Evolutionary conservation across 345 rosid species (phyloP).

Genomic region (Tarenaya hassleriana): DNA sequence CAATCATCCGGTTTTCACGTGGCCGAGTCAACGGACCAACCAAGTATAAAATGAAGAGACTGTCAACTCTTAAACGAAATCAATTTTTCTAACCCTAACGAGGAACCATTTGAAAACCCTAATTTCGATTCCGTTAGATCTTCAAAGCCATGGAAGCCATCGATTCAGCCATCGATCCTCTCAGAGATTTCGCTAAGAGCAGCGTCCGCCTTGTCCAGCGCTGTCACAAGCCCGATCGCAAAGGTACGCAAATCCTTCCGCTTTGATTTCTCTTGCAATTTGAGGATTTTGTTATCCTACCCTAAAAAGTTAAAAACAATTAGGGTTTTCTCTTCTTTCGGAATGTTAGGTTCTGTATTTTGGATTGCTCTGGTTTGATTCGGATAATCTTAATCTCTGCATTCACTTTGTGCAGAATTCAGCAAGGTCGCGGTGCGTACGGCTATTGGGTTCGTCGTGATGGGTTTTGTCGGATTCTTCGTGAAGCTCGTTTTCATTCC

Average conservation of each 20-base stretch:
- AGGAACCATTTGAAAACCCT: slow-evolving; percentile 22
- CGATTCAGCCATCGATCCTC: slow-evolving; percentile 56
- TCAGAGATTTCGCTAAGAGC: slow-evolving; percentile 73
- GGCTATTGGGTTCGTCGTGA: slow-evolving; percentile 79
- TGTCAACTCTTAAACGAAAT: slow-evolving; percentile 7
- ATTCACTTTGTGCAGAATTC: slow-evolving; percentile 37
- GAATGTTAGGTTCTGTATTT: neutral
- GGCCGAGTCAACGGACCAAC: slow-evolving; percentile 18
- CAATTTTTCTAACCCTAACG: neutral
- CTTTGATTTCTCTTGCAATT: neutral
- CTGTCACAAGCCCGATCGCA: slow-evolving; percentile 79
- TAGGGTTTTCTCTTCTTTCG: neutral
- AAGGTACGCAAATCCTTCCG: slow-evolving; percentile 28
- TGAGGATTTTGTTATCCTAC: neutral
- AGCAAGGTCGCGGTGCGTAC: slow-evolving; percentile 74
- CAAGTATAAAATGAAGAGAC: slow-evolving; percentile 1
- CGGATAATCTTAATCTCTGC: neutral
- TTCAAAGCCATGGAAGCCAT: slow-evolving; percentile 59
- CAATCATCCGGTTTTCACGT: neutral
- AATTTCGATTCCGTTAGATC: slow-evolving; percentile 15
- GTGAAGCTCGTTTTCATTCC: slow-evolving; percentile 82
- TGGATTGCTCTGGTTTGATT: neutral
- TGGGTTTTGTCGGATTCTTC: slow-evolving; percentile 86
- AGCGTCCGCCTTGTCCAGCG: slow-evolving; percentile 74
- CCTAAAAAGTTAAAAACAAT: too few species aligned